Base-by-base conservation (phyloP, 106 monocot species). In the Narthecium ossifragum region DNA sequence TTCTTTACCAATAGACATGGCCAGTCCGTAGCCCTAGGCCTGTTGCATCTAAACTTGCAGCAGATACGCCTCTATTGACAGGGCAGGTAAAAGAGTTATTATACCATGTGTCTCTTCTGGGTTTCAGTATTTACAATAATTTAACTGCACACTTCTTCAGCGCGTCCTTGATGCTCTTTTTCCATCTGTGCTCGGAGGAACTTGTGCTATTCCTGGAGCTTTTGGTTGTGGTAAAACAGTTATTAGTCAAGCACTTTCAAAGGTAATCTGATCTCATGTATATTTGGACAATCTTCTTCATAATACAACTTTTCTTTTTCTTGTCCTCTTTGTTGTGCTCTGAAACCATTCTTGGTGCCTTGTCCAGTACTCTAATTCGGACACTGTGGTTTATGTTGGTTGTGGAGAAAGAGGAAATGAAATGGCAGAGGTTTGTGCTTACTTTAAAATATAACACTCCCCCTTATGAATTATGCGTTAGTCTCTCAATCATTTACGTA, bases 321-420 rank as follows among this genome's bases (percentile, higher is more conserved):
- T 13, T 8, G 25, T 39, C 22, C 20, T 37, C 51, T 57, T 49
- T 53, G 8, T 34, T 55, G 24, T 25, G 20, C 32, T 33, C 5
- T 5, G 25, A 1, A 29, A 46, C 33, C 23, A 34, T 52, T 51
- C 4, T 47, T 36, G 23, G 56, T 50, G n/a, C 33, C 43, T 17
- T 70, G 15, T 65, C 32, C 91, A 99, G 98, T 98, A 98, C 55
- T 98, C 98, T 38, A 99, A 91, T 55, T 98, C 98, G 31, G 87
- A 98, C 55, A 91, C 91, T 9, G 98, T 91, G 48, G 98, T 98
- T 46, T 98, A 98, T 57, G 98, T 98, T 34, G 98, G 91, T 21
- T 98, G 98, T 84, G 98, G 98, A 77, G 98, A 98, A 77, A 87
- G 98, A 91, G 98, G 98, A 70, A 98, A 98, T 72, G 98, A 98